Conservation (phyloP, 2,329 filamentous ascomycete species). For the Delphinella strobiligena region DNA sequence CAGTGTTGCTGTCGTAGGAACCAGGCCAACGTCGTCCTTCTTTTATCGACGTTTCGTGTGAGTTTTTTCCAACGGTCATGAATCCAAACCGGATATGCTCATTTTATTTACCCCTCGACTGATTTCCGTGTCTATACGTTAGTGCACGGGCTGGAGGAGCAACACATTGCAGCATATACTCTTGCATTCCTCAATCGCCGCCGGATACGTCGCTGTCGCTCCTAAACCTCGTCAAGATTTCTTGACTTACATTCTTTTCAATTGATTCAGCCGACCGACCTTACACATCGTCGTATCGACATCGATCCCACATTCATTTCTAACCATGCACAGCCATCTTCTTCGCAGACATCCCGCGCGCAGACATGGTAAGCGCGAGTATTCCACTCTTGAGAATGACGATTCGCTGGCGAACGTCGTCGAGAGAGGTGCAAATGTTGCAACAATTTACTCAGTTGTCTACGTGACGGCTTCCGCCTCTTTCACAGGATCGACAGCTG, state of each 20-base stretch:
- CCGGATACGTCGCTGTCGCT: conserved; percentile 4
- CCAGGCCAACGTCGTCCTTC: conserved; percentile 8
- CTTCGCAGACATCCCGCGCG: conserved; percentile 1
- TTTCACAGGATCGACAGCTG: conserved; percentile 34
- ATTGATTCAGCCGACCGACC: conserved; percentile 4
- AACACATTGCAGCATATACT: conserved; percentile 7
- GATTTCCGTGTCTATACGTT: conserved; percentile 6
- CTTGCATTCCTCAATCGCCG: conserved; percentile 8
- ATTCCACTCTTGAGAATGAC: conserved; percentile 1
- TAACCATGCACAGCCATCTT: background rate
- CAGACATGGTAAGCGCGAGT: background rate
- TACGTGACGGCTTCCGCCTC: conserved; percentile 42
- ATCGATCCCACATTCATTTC: conserved; percentile 1
- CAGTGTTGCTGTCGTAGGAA: background rate
- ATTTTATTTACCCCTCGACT: conserved; percentile 6
- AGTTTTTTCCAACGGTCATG: background rate
- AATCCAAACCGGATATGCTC: conserved; percentile 5
- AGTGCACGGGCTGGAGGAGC: background rate
- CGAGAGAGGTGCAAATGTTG: conserved; percentile 12
- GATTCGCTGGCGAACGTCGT: conserved; percentile 1
- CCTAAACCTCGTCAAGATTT: conserved; percentile 3
- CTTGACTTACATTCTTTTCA: conserved; percentile 5
- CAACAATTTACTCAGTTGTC: conserved; percentile 31
- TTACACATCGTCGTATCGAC: conserved; percentile 1
- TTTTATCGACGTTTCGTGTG: conserved; percentile 6